Evolutionary conservation across 1,284 basidiomycete genomes (phyloP), one percentile per base, ranked within the genome.

Genomic region (Rhodotorula sp.): DNA sequence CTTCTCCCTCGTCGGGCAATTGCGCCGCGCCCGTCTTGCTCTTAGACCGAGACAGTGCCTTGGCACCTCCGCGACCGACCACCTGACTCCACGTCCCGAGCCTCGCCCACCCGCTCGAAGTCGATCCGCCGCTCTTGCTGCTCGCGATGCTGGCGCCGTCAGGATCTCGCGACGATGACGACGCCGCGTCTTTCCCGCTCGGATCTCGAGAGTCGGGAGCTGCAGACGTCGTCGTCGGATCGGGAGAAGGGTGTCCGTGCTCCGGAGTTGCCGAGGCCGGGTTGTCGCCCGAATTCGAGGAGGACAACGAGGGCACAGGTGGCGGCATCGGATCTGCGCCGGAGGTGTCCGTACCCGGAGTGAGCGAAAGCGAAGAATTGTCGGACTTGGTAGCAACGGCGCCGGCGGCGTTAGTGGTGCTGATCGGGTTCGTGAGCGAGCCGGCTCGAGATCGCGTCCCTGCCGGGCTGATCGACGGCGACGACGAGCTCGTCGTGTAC

Each of bases 31-130:
- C 7, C 34, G 18, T 45, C 48, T 34, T n/a, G 4, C 60, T 38
- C 50, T 56, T 55, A 0, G 54, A 55, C 54, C 54, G 26, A n/a
- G 54, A 26, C 1, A 55, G 54, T 28, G 54, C 54, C 54, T 55
- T 55, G 26, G 54, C 43, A 57, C 62, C 49, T 7, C 52, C 65
- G 43, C 64, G 38, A 19, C 60, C 67, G 1, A 70, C 72, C 8
- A 73, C 69, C 67, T 70, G 69, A 56, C 72, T 73, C 72, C 72
- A 73, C 45, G 67, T 72, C 43, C 71, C 71, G 10, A 69, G 52
- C 58, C 65, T 31, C 12, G 61, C 66, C 66, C 68, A 69, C 26
- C 58, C 64, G 23, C 52, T 50, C 45, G n/a, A n/a, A 6, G 34
- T 56, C 43, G 57, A 38, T 28, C 48, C 54, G 26, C 45, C 19